Evolutionary conservation across 371 early-diverging fungal species (phyloP).

Genomic region (Mortierella sp.): DNA sequence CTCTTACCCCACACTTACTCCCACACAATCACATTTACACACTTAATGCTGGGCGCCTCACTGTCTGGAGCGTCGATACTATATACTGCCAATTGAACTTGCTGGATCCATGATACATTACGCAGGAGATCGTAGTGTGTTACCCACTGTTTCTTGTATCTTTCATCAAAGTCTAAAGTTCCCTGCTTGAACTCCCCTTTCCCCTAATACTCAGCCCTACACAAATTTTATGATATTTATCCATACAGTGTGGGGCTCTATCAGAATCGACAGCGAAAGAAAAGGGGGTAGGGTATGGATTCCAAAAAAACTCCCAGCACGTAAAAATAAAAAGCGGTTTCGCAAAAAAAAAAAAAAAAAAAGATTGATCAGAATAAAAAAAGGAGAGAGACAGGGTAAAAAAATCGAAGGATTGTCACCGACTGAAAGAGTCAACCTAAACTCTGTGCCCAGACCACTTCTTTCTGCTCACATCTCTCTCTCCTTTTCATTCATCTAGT

Average conservation of each 20-base stretch:
- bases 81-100: background rate
- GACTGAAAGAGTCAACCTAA: too few relatives aligned
- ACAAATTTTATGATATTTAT: too few relatives aligned
- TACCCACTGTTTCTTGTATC: too few relatives aligned
- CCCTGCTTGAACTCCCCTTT: background rate
- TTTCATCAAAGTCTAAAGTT: background rate
- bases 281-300: background rate
- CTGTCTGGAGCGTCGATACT: too few relatives aligned
- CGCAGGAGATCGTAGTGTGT: too few relatives aligned
- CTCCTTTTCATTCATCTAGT: background rate
- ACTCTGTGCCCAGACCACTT: too few relatives aligned
- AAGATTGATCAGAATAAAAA: background rate
- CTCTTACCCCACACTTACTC: too few relatives aligned
- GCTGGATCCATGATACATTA: background rate
- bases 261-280: too few relatives aligned
- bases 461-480: background rate
- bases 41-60: too few relatives aligned
- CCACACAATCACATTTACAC: too few relatives aligned
- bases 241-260: too few relatives aligned
- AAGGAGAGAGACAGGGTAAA: slow-evolving; percentile 1
- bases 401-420: background rate
- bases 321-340: background rate
- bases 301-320: background rate
- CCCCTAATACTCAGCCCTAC: background rate
- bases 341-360: background rate